Percentiles rank a stretch among this genome's conserved stretches.
Evolutionary conservation across 176 grass and related monocot species (phyloP).

Genomic region (Musa acuminata): DNA sequence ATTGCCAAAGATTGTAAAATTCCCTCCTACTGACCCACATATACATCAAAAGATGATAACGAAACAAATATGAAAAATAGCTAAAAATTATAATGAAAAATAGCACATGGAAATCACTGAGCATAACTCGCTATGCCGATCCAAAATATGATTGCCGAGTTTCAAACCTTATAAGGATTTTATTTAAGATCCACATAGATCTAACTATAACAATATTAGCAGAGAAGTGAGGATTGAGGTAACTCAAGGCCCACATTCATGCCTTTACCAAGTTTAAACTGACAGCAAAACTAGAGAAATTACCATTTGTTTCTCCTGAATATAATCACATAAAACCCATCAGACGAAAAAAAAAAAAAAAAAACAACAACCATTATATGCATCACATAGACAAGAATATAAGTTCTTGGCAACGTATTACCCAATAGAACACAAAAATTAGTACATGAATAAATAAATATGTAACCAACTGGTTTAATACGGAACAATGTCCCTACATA

Average conservation of each 20-base stretch:
- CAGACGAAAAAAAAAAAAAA: background rate
- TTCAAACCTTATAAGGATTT: background rate
- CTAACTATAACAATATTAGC: background rate
- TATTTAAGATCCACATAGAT: background rate
- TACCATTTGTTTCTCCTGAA: background rate
- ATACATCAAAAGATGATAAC: background rate
- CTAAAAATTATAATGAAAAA: background rate
- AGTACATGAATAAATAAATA: no score
- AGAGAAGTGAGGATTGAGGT: background rate
- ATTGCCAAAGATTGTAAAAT: no score
- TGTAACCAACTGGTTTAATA: background rate
- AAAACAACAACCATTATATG: background rate
- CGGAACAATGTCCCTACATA: background rate
- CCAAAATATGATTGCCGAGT: background rate
- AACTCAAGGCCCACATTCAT: background rate
- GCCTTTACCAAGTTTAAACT: no score
- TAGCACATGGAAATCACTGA: background rate
- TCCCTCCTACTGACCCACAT: background rate
- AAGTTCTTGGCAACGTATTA: background rate
- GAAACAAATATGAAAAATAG: background rate
- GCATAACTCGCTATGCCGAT: background rate
- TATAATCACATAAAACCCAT: background rate
- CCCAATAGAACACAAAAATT: background rate
- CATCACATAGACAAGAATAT: background rate
- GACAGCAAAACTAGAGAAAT: no score